phyloP scores from a whole-genome alignment of 192 early-diverging fungal species.

The Lobosporangium transversale region DNA sequence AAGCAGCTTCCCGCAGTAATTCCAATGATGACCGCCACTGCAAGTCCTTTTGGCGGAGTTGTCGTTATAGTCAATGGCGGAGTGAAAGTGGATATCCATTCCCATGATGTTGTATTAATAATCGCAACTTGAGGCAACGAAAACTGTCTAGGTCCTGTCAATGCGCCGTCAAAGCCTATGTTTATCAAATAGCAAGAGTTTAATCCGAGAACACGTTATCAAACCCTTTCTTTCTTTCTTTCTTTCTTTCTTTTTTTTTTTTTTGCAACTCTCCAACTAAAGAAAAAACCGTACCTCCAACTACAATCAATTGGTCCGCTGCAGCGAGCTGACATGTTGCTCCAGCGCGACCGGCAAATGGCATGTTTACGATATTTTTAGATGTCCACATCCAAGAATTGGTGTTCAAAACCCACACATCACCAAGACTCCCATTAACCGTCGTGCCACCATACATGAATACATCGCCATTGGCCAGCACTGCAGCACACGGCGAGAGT shows the following conservation, averaged over 20 bases:
- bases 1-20: slow-evolving; percentile 13
- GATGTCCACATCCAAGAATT: slow-evolving; percentile 1
- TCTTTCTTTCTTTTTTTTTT: too few species aligned
- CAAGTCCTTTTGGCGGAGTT: not conserved
- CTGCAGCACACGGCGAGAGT: slow-evolving; percentile 14
- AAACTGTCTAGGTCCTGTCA: slow-evolving; percentile 13
- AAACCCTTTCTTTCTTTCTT: too few species aligned
- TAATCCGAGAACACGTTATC: not conserved
- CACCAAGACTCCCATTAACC: slow-evolving; percentile 1
- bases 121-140: slow-evolving; percentile 30
- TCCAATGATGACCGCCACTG: slow-evolving; percentile 12
- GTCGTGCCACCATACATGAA: slow-evolving; percentile 46
- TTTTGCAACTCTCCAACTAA: not conserved
- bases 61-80: not conserved
- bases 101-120: slow-evolving; percentile 25
- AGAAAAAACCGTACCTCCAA: slow-evolving; percentile 20
- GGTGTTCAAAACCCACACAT: slow-evolving; percentile 25
- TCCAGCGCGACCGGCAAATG: slow-evolving; percentile 20
- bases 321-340: slow-evolving; percentile 20
- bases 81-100: slow-evolving; percentile 14
- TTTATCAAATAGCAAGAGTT: not conserved
- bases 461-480: slow-evolving; percentile 20
- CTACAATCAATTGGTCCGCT: slow-evolving; percentile 25
- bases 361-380: not conserved
- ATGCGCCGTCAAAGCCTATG: slow-evolving; percentile 6